phyloP scores from a whole-genome alignment of 768 basidiomycete genomes.

The Auricularia heimuer region DNA sequence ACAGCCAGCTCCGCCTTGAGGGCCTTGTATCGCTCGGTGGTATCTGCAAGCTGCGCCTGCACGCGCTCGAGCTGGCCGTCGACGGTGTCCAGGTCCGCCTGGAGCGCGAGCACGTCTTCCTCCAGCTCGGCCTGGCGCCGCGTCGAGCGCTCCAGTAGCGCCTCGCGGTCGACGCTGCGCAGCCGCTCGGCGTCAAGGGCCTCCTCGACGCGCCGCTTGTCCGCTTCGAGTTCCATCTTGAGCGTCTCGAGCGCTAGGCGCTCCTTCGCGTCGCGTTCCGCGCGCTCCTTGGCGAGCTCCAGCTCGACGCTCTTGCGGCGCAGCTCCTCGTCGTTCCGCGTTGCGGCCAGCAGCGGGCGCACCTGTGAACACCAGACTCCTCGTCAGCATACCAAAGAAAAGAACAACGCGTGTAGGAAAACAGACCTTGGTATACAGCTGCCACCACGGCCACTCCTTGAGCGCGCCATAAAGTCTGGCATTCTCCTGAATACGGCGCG shows the following conservation, averaged over 20 bases:
- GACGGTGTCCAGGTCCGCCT: conserved; percentile 72
- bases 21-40: conserved; percentile 66
- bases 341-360: conserved; percentile 85
- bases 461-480: conserved; percentile 85
- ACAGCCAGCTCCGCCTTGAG: conserved; percentile 68
- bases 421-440: conserved; percentile 81
- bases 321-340: conserved; percentile 85
- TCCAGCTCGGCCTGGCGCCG: conserved; percentile 76
- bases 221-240: conserved; percentile 73
- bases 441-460: conserved; percentile 99
- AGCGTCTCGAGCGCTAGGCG: conserved; percentile 66
- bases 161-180: conserved; percentile 74
- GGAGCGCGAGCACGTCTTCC: conserved; percentile 72
- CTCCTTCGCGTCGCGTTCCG: conserved; percentile 79
- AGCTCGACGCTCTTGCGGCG: conserved; percentile 81
- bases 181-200: conserved; percentile 75
- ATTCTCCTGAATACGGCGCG: conserved; percentile 89
- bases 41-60: conserved; percentile 65
- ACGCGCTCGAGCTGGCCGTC: conserved; percentile 81
- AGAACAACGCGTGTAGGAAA: not conserved
- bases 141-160: conserved; percentile 72
- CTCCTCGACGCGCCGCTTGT: conserved; percentile 74
- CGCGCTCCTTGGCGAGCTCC: conserved; percentile 66
- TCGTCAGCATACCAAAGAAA: not conserved
- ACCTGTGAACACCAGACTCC: conserved; percentile 37